Percentiles rank a stretch among this genome's conserved stretches.
These are phyloP conservation scores for Babesia divergens DNA, from an alignment of 169 alveolate species.

Conservation along the genomic window DNA sequence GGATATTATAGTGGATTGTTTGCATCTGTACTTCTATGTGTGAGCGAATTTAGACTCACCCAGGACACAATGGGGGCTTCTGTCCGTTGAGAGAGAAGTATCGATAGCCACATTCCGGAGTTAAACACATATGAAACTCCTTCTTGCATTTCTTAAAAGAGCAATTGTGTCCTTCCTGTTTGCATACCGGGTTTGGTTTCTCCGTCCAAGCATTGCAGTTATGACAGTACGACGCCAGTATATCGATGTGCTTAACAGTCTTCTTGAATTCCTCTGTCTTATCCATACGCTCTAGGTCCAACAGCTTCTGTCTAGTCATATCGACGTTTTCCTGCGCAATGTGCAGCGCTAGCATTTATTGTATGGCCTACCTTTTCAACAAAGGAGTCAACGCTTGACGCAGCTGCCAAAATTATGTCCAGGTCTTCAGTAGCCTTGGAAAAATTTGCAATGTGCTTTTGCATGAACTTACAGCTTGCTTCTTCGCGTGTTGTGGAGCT, in stretches of 20 bases:
- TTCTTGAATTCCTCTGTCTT: slow-evolving; percentile 21
- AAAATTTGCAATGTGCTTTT: background rate
- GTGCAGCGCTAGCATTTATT: background rate
- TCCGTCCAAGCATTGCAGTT: slow-evolving; percentile 31
- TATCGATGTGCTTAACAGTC: slow-evolving; percentile 22
- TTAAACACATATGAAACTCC: slow-evolving; percentile 35
- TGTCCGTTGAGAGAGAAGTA: slow-evolving; percentile 38
- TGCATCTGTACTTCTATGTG: slow-evolving; percentile 20
- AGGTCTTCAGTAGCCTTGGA: slow-evolving; percentile 22
- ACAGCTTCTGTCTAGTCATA: background rate
- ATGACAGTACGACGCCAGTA: slow-evolving; percentile 21
- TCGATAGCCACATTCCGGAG: slow-evolving; percentile 7
- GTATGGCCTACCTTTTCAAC: slow-evolving; percentile 21
- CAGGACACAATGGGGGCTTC: slow-evolving; percentile 53
- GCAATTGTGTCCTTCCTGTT: slow-evolving; percentile 12
- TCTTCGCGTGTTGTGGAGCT: background rate
- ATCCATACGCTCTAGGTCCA: slow-evolving; percentile 21
- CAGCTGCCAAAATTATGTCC: slow-evolving; percentile 18
- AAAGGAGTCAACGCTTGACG: slow-evolving; percentile 25
- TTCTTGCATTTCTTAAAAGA: slow-evolving; percentile 2
- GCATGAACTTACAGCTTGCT: background rate
- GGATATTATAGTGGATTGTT: slow-evolving; percentile 20
- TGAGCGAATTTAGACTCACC: background rate
- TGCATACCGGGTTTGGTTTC: slow-evolving; percentile 22
- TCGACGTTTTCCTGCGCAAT: slow-evolving; percentile 16